phyloP scores from a whole-genome alignment of 495 filamentous ascomycete genomes.

The Friedmanniomyces endolithicus region DNA sequence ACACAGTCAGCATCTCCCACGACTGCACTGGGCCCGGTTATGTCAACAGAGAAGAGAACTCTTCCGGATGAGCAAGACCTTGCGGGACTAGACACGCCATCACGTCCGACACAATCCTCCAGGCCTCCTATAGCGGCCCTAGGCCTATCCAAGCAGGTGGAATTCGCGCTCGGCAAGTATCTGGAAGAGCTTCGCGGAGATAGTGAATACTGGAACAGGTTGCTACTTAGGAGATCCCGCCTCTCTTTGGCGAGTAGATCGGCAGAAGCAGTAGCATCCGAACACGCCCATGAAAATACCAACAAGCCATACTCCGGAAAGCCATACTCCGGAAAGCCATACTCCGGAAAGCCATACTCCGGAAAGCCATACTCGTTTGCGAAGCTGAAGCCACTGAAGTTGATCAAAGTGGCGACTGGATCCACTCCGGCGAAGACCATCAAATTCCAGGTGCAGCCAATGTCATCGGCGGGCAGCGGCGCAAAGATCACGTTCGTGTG shows the following conservation, averaged over 20 bases:
- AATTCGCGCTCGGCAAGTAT: conserved; percentile 15
- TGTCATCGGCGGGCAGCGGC: not conserved
- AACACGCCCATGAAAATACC: conserved; percentile 7
- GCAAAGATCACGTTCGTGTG: not conserved
- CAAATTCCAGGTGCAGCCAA: not conserved
- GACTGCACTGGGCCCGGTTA: no score
- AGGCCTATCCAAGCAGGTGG: conserved; percentile 8
- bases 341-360: conserved; percentile 1
- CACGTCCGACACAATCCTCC: not conserved
- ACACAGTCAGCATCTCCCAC: no score
- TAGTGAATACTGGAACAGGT: conserved; percentile 17
- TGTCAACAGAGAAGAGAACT: not conserved
- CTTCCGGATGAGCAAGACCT: not conserved
- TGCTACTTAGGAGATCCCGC: conserved; percentile 10
- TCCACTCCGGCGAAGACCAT: not conserved
- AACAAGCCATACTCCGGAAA: no score
- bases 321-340: not conserved
- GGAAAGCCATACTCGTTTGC: conserved; percentile 10
- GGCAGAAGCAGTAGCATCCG: not conserved
- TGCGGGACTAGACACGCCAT: not conserved
- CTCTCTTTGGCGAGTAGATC: not conserved
- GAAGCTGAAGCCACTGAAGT: conserved; percentile 6
- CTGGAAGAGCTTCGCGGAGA: conserved; percentile 18
- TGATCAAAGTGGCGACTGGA: not conserved
- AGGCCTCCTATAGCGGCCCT: not conserved